Conservation (phyloP, 208 protist genomes). For the Acanthamoeba culbertsoni region DNA sequence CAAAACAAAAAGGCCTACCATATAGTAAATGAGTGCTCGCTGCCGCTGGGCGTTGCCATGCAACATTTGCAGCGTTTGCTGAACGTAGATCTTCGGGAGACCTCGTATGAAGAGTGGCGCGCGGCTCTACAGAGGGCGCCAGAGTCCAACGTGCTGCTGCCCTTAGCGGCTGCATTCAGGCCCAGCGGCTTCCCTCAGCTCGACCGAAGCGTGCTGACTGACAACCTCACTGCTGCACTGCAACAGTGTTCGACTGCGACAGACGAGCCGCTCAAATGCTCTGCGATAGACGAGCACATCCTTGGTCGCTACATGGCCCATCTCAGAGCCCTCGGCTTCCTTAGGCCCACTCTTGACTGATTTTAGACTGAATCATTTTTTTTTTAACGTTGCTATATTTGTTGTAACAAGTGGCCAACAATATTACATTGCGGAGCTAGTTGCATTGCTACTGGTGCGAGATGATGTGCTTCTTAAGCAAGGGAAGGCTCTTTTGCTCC, state of each 20-base stretch:
- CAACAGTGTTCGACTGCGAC: background rate
- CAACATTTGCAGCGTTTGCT: background rate
- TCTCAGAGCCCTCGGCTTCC: background rate
- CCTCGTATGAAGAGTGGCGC: background rate
- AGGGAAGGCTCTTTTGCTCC: background rate
- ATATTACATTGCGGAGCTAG: too few relatives aligned
- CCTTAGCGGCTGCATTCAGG: background rate
- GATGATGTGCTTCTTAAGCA: background rate
- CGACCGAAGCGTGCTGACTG: background rate
- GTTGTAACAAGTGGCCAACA: too few relatives aligned
- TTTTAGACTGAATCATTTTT: too few relatives aligned
- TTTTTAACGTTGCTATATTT: too few relatives aligned
- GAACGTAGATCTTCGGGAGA: background rate
- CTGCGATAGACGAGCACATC: background rate
- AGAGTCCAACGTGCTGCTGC: background rate
- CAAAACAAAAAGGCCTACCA: background rate
- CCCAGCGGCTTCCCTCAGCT: background rate
- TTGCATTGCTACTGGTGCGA: too few relatives aligned
- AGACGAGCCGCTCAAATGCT: background rate
- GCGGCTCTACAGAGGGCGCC: background rate
- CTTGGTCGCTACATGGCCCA: background rate
- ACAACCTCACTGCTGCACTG: background rate
- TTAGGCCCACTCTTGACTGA: too few relatives aligned
- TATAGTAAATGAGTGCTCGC: background rate
- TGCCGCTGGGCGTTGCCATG: background rate